Evolutionary conservation across 2,329 filamentous ascomycete genomes (phyloP), one percentile per base, ranked within the genome.

Genomic region (Xylariaceae sp.): DNA sequence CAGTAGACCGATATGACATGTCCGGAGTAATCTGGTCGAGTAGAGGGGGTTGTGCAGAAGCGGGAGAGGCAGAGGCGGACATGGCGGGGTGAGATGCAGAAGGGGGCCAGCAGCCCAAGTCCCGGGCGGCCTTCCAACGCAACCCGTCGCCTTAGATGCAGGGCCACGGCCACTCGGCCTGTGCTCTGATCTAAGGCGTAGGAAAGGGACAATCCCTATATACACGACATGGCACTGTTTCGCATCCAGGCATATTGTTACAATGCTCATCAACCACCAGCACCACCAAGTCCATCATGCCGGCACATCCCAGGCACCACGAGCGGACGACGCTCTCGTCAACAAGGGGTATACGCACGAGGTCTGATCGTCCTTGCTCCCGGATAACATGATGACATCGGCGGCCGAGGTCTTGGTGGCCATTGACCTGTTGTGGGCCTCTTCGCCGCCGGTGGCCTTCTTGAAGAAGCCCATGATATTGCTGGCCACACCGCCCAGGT

Each of bases 341-440:
- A 49, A 35, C 48, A 55, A 54, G 51, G 53, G 48, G 42, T 53
- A 49, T 53, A 75, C 75, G 59, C 64, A 81, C 80, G 83, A 89
- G 47, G 92, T 98, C 63, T 96, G 92, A 41, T 81, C 77, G 56
- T 98, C 92, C 63, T 94, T 95, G 65, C 86, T 93, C 37, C 92
- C 92, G 40, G 86, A 94, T 83, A 89, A 94, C 85, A 95, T 94
- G 56, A 98, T 77, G 19, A 98, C 92, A 60, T 98, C 92, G 25
- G 92, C 92, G 2, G 89, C 82, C 35, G 83, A 92, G 12, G 92
- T 96, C 66, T 93, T 93, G 26, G 90, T 96, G 46, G 83, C 75
- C 56, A 86, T 71, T 42, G 89, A 85, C 57, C 78, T 80, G 62
- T 93, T 74, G 59, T 88, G 81, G 13, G 81, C 80, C 46, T 92